phyloP scores from a whole-genome alignment of 176 grass and related monocot species.

The Thinopyrum elongatum region DNA sequence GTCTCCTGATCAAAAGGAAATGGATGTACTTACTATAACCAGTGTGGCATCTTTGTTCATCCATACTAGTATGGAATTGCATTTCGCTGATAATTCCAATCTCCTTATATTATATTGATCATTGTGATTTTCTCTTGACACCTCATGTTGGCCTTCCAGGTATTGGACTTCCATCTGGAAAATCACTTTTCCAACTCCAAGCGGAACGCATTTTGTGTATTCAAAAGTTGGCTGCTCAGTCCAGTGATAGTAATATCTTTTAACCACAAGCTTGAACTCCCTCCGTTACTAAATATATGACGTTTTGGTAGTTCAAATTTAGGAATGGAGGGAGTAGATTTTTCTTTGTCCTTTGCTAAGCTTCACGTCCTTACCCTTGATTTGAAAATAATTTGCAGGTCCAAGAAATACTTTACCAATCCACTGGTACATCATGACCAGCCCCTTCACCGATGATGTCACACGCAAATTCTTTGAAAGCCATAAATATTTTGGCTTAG shows the following conservation, averaged over 20 bases:
- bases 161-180: constrained; percentile 94
- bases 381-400: constrained; percentile 45
- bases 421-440: constrained; percentile 99
- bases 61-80: not conserved
- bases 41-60: not conserved
- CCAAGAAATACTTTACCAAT: constrained; percentile 55
- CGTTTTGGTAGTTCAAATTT: no score
- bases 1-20: not conserved
- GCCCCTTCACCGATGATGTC: constrained; percentile 82
- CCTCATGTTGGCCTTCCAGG: constrained; percentile 32
- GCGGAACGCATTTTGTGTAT: constrained; percentile 85
- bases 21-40: not conserved
- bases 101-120: not conserved
- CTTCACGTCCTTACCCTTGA: constrained; percentile 14
- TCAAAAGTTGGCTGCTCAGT: constrained; percentile 95
- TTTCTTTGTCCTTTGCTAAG: not conserved
- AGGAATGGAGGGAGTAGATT: not conserved
- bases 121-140: not conserved
- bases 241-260: constrained; percentile 63
- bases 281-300: no score
- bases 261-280: not conserved
- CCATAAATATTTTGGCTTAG: constrained; percentile 94
- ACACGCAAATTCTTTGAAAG: constrained; percentile 91
- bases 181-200: constrained; percentile 98
- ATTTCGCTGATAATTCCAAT: not conserved